phyloP scores from a whole-genome alignment of 2,329 filamentous ascomycete species.

The Zymoseptoria brevis region DNA sequence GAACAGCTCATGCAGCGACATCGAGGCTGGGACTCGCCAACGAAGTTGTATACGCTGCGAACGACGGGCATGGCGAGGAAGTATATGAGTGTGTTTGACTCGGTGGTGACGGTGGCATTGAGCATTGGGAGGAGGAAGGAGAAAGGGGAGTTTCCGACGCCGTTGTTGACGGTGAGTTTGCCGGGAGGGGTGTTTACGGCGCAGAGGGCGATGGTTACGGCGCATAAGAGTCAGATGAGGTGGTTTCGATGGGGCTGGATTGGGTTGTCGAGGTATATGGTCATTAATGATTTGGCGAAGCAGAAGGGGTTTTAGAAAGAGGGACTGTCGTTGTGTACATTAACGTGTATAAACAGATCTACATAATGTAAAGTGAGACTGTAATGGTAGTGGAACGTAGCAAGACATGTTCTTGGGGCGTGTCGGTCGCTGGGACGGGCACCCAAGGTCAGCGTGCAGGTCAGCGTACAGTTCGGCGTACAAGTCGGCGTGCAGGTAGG shows the following conservation, averaged over 20 bases:
- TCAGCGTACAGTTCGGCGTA: no score
- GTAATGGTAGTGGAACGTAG: no score
- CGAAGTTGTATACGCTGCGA: conserved; percentile 78
- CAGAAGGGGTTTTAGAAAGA: conserved; percentile 38
- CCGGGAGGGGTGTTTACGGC: conserved; percentile 58
- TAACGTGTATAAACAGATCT: background rate
- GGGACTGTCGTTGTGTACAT: conserved; percentile 2
- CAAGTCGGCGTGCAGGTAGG: no score
- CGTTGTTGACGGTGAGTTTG: conserved; percentile 64
- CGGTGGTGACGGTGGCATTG: conserved; percentile 59
- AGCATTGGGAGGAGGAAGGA: conserved; percentile 44
- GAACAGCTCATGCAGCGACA: conserved; percentile 55
- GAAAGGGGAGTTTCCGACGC: conserved; percentile 46
- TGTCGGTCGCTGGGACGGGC: no score
- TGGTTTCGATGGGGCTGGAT: conserved; percentile 99
- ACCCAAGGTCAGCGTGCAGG: no score
- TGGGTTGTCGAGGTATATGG: conserved; percentile 83
- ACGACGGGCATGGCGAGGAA: conserved; percentile 68
- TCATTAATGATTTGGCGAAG: conserved; percentile 74
- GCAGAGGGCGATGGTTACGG: conserved; percentile 78
- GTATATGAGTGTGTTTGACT: conserved; percentile 70
- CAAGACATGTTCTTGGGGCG: no score
- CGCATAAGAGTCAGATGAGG: conserved; percentile 92
- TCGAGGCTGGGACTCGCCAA: conserved; percentile 59
- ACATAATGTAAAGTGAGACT: no score